phyloP scores from a whole-genome alignment of 1,284 basidiomycete species.

The Fomes fomentarius region DNA sequence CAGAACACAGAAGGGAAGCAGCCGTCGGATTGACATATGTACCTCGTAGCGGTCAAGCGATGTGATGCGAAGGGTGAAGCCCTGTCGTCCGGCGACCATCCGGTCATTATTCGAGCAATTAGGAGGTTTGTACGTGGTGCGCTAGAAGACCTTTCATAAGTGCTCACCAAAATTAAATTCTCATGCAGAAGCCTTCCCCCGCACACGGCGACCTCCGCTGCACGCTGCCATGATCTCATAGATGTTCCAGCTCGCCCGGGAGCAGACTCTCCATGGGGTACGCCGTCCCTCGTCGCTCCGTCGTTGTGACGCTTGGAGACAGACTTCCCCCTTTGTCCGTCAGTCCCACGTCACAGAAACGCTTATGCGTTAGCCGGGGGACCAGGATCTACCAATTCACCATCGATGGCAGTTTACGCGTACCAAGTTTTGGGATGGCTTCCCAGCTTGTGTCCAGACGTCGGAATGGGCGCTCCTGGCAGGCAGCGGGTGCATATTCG shows the following conservation, averaged over 20 bases:
- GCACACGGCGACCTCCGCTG: background rate
- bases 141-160: background rate
- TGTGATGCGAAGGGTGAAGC: background rate
- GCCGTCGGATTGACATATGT: background rate
- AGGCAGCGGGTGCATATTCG: too few relatives aligned
- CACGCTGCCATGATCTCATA: background rate
- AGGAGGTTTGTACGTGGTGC: background rate
- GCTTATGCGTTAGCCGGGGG: background rate
- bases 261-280: background rate
- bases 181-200: background rate
- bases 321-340: background rate
- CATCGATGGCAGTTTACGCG: background rate
- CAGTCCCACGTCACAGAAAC: background rate
- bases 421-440: background rate
- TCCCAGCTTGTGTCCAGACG: too few relatives aligned
- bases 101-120: background rate
- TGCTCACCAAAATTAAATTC: background rate
- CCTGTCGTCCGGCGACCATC: constrained; percentile 2
- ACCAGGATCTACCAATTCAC: background rate
- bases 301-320: background rate
- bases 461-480: too few relatives aligned
- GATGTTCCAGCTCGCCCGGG: background rate
- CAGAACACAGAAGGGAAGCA: background rate
- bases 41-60: background rate
- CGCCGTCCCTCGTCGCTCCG: background rate